Evolutionary conservation across 495 filamentous ascomycete species (phyloP).

Genomic region (Aspergillus diversus): DNA sequence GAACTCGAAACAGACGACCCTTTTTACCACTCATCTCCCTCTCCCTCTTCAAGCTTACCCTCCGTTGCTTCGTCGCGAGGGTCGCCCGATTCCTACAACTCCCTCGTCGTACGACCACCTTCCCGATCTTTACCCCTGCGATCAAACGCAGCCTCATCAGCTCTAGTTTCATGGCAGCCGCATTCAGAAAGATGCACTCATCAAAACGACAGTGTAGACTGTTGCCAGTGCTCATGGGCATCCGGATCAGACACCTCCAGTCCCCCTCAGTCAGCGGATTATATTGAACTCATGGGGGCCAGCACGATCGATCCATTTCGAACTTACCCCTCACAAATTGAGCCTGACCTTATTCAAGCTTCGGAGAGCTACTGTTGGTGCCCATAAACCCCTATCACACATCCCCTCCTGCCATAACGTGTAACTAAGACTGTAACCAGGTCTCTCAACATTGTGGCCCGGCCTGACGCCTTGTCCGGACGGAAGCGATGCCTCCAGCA

Average conservation of each 20-base stretch:
- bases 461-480: slow-evolving; percentile 33
- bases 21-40: slow-evolving; percentile 2
- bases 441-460: slow-evolving; percentile 40
- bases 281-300: slow-evolving; percentile 33
- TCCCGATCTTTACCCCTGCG: neutral
- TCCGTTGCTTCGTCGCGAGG: neutral
- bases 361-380: slow-evolving; percentile 23
- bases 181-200: neutral
- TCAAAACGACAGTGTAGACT: slow-evolving; percentile 5
- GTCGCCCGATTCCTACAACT: neutral
- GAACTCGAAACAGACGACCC: slow-evolving; percentile 1
- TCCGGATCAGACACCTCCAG: slow-evolving; percentile 7
- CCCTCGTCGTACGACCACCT: neutral
- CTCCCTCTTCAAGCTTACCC: neutral
- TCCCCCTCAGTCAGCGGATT: slow-evolving; percentile 11
- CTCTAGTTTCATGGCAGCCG: slow-evolving; percentile 1
- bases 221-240: neutral
- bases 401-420: neutral
- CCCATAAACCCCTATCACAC: neutral
- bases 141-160: neutral
- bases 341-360: slow-evolving; percentile 21
- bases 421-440: slow-evolving; percentile 21
- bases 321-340: slow-evolving; percentile 30
- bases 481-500: slow-evolving; percentile 7
- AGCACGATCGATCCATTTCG: slow-evolving; percentile 38